Percentiles rank a stretch among this genome's conserved stretches.
These are phyloP conservation scores for Aaosphaeria pasadenensis DNA, from an alignment of 2,329 filamentous ascomycete species.

Conservation along the genomic window DNA sequence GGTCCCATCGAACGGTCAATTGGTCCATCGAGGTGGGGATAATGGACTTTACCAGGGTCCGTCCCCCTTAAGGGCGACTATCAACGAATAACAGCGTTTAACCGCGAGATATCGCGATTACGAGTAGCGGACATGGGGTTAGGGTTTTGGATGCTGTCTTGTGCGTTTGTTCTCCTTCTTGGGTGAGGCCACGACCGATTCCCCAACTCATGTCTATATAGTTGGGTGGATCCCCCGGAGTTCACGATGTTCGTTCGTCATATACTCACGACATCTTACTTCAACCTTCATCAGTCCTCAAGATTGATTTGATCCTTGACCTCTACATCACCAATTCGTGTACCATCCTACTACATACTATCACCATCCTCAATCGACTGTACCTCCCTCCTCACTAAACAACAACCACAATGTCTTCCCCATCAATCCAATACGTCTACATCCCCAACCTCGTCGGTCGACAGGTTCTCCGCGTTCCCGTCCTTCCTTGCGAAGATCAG, in stretches of 20 bases:
- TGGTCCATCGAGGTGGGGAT: not conserved
- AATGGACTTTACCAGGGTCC: no score
- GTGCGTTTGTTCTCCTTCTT: not conserved
- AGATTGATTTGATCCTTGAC: not conserved
- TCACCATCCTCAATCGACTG: not conserved
- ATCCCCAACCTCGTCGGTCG: conserved; percentile 38
- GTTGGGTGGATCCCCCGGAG: not conserved
- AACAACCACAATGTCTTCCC: not conserved
- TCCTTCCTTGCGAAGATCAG: conserved; percentile 17
- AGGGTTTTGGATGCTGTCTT: not conserved
- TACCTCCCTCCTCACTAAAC: not conserved
- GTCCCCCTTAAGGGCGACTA: no score
- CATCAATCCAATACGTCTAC: conserved; percentile 30
- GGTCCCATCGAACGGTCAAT: not conserved
- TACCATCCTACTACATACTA: not conserved
- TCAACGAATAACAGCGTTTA: no score
- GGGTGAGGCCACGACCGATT: not conserved
- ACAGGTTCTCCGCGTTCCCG: conserved; percentile 34
- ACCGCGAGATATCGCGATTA: not conserved
- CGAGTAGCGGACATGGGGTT: not conserved
- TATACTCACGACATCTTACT: not conserved
- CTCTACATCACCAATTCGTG: not conserved
- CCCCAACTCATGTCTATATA: not conserved
- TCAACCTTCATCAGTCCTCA: not conserved
- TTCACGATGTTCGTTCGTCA: not conserved